Base-by-base conservation (phyloP, 257 asterid species). In the Perilla frutescens region DNA sequence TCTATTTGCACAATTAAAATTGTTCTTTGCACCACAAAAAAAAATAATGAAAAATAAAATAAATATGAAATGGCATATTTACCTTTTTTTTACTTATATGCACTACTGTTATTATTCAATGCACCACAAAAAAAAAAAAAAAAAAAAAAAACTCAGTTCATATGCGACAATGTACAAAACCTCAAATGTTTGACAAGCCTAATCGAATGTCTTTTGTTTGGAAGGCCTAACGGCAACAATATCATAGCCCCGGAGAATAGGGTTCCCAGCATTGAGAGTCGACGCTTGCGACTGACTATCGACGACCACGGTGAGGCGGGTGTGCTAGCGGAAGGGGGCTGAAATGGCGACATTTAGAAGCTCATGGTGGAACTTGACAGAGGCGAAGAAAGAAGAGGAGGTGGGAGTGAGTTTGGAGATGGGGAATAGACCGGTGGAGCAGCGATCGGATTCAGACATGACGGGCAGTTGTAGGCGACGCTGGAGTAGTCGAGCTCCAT, bases 401-500 rank as follows among this genome's bases (percentile, higher is more conserved):
- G 85, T 62, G 50, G 95, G 86, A 1, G 81, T 66, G 14, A 84
- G 81, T 71, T 90, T 88, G 8, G 90, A 62, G 78, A 92, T 61
- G 41, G 99, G 95, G 77, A 90, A 92, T 2, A 82, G 70, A 4
- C 85, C 57, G n/a, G 76, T 87, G 72, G 86, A 65, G 81, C 96
- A 90, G 64, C 96, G 98, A 80, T 92, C 88, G 44, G 90, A 67
- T 45, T 92, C 97, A 3, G 99, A 86, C 87, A 92, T 87, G 60
- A 89, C 96, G 73, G 96, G 58, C 96, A 92, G 76, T 89, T 95
- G 90, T 84, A 90, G 66, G 98, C 96, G 3, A 88, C 82, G 53
- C 92, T 98, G 4, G 93, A 80, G 87, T 86, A 94, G 47, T 98
- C 99, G 9, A 94, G 84, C 71, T 89, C 98, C 81, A 91, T 84